Conservation (phyloP, 2,329 filamentous ascomycete species). For the Madurella mycetomatis region DNA sequence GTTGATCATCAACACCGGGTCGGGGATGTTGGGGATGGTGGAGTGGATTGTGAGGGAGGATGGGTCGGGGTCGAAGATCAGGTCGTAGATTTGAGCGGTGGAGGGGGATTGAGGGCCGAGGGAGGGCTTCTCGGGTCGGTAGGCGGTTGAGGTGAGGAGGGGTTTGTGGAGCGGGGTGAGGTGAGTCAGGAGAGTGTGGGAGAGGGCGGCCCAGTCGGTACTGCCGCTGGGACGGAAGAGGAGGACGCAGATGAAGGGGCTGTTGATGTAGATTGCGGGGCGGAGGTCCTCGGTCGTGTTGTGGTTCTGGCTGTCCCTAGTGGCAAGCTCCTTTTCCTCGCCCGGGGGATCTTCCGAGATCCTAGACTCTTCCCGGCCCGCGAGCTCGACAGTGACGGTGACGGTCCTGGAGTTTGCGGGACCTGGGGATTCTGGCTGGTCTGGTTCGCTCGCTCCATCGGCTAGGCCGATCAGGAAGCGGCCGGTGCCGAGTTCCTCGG, state of each 20-base stretch:
- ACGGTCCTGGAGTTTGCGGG: slow-evolving; percentile 31
- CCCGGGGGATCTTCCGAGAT: slow-evolving; percentile 37
- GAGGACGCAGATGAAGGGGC: slow-evolving; percentile 73
- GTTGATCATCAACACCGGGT: slow-evolving; percentile 31
- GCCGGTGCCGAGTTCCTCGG: slow-evolving; percentile 30
- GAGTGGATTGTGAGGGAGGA: slow-evolving; percentile 50
- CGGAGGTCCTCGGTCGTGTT: slow-evolving; percentile 50
- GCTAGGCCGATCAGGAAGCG: slow-evolving; percentile 66
- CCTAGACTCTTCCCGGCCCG: slow-evolving; percentile 38
- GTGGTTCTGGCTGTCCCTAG: slow-evolving; percentile 38
- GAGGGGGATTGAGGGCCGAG: slow-evolving; percentile 29
- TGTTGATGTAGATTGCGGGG: slow-evolving; percentile 68
- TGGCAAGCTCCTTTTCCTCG: slow-evolving; percentile 26
- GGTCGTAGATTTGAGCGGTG: slow-evolving; percentile 51
- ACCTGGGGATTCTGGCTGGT: slow-evolving; percentile 31
- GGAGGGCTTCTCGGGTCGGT: slow-evolving; percentile 49
- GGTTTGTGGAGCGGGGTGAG: slow-evolving; percentile 55
- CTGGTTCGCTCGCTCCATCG: slow-evolving; percentile 37
- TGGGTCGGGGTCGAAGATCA: slow-evolving; percentile 56
- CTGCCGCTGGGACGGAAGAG: slow-evolving; percentile 57
- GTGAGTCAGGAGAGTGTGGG: slow-evolving; percentile 57
- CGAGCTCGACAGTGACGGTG: slow-evolving; percentile 56
- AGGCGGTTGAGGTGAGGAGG: slow-evolving; percentile 52
- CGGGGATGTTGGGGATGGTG: slow-evolving; percentile 63
- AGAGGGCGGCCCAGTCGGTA: slow-evolving; percentile 44